Evolutionary conservation across 495 filamentous ascomycete genomes (phyloP), one percentile per base, ranked within the genome.

Genomic region (Daldinia caldariorum): DNA sequence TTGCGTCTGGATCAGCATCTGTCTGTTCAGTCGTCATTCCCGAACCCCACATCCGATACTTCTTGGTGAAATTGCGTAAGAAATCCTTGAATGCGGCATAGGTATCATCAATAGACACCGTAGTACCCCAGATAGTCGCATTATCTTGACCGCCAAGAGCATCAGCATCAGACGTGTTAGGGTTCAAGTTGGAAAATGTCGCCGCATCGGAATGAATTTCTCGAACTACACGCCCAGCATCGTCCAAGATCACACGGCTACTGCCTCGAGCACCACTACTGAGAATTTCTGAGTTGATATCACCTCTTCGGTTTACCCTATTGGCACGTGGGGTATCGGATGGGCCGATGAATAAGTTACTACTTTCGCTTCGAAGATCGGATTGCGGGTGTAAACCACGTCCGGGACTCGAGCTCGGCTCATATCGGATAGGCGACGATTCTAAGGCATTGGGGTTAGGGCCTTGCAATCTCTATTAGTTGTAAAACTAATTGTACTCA

Each of bases 121-220:
- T 98, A 51, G 95, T 98, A 75, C 96, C 95, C 96, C 96, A 99
- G 63, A 99, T 94, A 41, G 97, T 88, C 63, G 91, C 86, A 51
- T 90, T 90, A 41, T 89, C 91, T 65, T 83, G 86, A 9, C 94
- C 93, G 47, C 92, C 93, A 57, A 97, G 89, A 1, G 87, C 90
- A 74, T 97, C 91, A 0, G 93, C 94, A 76, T 99, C 95, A 1
- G 94, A 97, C 10, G 96, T 98, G 60, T 88, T 89, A 1, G 92
- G 93, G 72, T 97, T 89, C 63, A 92, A 77, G 75, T 96, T 95
- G 0, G 92, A 92, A 78, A 96, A 97, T 0, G 94, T 94, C 29
- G 85, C 84, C 4, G 92, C 90, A 77, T 97, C 93, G 1, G 93
- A 96, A 20, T 81, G 79, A 31, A 84, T 80, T 53, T 85, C 83